Base-by-base conservation (phyloP, 192 early-diverging fungal species). In the Coemansia javaensis region DNA sequence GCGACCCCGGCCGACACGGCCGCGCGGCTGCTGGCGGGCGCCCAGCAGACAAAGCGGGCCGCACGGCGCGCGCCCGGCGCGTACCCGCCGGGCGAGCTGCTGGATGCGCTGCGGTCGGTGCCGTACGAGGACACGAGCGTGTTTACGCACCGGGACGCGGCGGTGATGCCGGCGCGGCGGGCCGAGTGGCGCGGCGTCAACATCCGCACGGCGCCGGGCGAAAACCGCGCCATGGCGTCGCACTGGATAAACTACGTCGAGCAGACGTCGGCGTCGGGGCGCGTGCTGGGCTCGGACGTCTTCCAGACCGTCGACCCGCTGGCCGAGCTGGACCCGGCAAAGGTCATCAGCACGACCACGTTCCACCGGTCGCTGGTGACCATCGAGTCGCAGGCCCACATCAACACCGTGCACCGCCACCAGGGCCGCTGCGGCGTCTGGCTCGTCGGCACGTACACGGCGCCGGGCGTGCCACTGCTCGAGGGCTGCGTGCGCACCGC, bases 231-330 rank as follows among this genome's bases (percentile, higher is more conserved):
- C 2, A 67, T 58, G 51, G 58, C 59, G 7, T 44, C 54, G 12
- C 63, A 59, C 38, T 75, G 71, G 64, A 79, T 79, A 16, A 78
- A 79, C 39, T 68, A 67, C 39, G 77, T 80, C 32, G 81, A 83
- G 44, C 44, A 31, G 40, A 63, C 59, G 16, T 59, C 67, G 15
- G 44, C 55, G n/a, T n/a, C n/a, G 0, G 74, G 67, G 18, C 40
- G 67, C 25, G 47, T 37, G 7, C 54, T 68, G 2, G 43, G 40
- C 0, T 44, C 57, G 10, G 62, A 65, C 15, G 56, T 80, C 42
- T 73, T 84, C 41, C 82, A 84, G 59, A 84, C 82, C 7, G 77
- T 79, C 13, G 82, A 84, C 53, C 81, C 82, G 12, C 61, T 75
- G 23, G 45, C 73, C 6, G 56, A 52, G 28, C 70, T 78, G 22